phyloP scores from a whole-genome alignment of 2,329 filamentous ascomycete species.

The Cladosporium velox region DNA sequence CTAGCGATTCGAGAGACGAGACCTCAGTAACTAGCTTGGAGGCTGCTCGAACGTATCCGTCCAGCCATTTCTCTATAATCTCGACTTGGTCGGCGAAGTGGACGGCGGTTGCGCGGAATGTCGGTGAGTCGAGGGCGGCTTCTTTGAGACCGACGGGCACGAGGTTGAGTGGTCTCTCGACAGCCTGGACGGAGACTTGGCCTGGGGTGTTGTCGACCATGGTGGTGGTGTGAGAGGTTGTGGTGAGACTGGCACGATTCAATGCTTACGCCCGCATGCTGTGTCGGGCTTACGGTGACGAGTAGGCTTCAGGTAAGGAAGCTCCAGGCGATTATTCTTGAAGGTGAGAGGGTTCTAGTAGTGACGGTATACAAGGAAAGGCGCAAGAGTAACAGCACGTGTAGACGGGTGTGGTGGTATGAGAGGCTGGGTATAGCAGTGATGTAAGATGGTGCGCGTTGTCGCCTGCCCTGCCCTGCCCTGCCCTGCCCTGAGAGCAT shows the following conservation, averaged over 20 bases:
- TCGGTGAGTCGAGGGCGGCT: conserved; percentile 93
- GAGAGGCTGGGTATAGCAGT: background rate
- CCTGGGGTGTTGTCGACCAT: conserved; percentile 10
- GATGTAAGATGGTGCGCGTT: background rate
- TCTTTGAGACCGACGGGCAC: conserved; percentile 87
- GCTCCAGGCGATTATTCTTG: background rate
- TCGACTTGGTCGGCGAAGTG: conserved; percentile 94
- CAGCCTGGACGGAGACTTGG: conserved; percentile 16
- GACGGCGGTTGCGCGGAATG: conserved; percentile 81
- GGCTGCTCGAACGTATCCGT: conserved; percentile 65
- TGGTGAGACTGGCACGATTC: background rate
- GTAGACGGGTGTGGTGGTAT: background rate
- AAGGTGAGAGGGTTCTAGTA: background rate
- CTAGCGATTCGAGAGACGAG: conserved; percentile 72
- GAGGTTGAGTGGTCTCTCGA: conserved; percentile 29
- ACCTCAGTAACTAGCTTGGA: conserved; percentile 66
- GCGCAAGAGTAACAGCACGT: background rate
- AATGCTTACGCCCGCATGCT: conserved; percentile 15
- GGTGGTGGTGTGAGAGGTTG: background rate
- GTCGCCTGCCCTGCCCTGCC: background rate
- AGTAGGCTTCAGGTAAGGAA: background rate
- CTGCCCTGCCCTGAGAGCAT: background rate
- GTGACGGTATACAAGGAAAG: background rate
- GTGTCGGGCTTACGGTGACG: background rate
- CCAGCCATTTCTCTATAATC: conserved; percentile 88